phyloP scores from a whole-genome alignment of 2,329 filamentous ascomycete species.

The Tolypocladium sp. region DNA sequence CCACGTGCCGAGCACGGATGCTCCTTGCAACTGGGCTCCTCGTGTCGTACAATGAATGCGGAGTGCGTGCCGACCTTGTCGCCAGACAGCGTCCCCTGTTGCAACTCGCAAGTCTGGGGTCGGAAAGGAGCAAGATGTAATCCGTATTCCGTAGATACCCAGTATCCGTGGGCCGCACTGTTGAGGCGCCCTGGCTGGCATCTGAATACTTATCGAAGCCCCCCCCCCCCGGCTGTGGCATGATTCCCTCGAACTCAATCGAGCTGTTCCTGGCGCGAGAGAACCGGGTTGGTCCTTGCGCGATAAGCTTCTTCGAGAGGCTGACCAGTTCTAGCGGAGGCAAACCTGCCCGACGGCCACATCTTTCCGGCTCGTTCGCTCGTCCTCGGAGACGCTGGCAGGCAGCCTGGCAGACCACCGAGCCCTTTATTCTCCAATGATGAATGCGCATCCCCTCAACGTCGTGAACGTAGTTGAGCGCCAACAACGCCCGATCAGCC shows the following conservation, averaged over 20 bases:
- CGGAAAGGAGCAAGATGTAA: not conserved
- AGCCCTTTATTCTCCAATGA: not conserved
- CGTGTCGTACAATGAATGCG: not conserved
- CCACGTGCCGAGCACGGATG: slow-evolving; percentile 5
- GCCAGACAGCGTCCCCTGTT: not conserved
- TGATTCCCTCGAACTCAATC: not conserved
- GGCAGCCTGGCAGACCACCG: not conserved
- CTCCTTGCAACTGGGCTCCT: not conserved
- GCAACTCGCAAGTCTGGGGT: not conserved
- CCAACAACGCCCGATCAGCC: not conserved
- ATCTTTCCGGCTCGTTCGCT: not conserved
- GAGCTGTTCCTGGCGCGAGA: not conserved
- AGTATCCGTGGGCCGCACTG: not conserved
- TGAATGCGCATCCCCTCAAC: not conserved
- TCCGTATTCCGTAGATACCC: too few species aligned
- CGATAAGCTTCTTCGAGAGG: not conserved
- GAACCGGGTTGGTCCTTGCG: not conserved
- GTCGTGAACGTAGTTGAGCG: not conserved
- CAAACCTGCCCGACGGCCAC: not conserved
- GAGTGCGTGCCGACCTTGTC: not conserved
- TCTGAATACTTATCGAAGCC: too few species aligned
- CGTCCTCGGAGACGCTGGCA: not conserved
- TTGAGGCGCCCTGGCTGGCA: not conserved
- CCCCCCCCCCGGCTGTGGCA: not conserved
- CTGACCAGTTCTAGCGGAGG: not conserved